Evolutionary conservation across 257 asterid species (phyloP), one percentile per base, ranked within the genome.

Genomic region (Solanum rostratum): DNA sequence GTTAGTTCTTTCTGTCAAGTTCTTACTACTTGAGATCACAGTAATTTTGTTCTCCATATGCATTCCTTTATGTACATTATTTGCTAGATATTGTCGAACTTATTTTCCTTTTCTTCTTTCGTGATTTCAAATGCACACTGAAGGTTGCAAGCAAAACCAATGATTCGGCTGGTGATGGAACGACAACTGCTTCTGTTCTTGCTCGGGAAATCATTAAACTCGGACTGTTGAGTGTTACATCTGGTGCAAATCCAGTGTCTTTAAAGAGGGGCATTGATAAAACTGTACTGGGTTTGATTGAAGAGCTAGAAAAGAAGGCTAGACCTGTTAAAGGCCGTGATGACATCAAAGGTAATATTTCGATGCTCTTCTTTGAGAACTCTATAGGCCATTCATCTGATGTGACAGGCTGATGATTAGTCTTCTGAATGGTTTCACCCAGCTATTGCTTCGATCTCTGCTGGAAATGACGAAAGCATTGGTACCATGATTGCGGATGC

Each of bases 141-240:
- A 62, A 96, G 99, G 99, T 96, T 89, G 99, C 99, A 60, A 95
- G 98, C 92, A 96, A 93, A 95, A 96, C 99, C 6, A 96, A 96
- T 78, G 99, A 96, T 88, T 96, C 98, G 81, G 99, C 98, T 79
- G 99, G 99, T 86, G 99, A 96, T 89, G 99, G 99, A 70, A 96
- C 98, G 7, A 96, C 99, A 7, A 96, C 99, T 4, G 98, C 99
- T 19, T 89, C 98, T 16, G 86, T 96, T 82, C 98, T 96, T 89
- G 99, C 99, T 9, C 98, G 99, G 41, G 99, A 96, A 86, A 96
- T 96, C 16, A 96, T 96, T 85, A 96, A 92, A 54, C 99, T 93
- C 43, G 99, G 99, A 16, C 94, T 96, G 80, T 86, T 96, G 68
- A 95, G 94, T 87, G 98, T 96, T 43, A 96, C 99, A 30, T 96